These are phyloP conservation scores for Bryoerythrophyllum caledonicum DNA, from an alignment of 225 moss, liverwort and hornwort genomes.

Conservation along the genomic window DNA sequence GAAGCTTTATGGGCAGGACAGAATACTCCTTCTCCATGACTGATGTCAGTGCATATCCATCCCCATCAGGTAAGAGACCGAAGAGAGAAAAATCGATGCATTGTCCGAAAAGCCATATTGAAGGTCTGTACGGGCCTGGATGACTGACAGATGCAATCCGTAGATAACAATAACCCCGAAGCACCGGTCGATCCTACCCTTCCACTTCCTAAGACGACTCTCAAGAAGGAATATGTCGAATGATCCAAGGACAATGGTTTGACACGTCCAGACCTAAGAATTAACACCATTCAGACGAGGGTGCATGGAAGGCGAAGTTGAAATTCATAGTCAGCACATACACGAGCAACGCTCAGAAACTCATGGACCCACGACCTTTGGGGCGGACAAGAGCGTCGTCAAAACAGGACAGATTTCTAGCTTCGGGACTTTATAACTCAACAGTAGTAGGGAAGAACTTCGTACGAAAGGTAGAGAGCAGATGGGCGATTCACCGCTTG, in stretches of 20 bases:
- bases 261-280: neutral
- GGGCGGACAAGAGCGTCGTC: conserved; percentile 3
- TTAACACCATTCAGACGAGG: neutral
- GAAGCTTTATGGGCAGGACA: neutral
- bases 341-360: too few species aligned
- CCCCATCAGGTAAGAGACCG: neutral
- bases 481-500: conserved; percentile 18
- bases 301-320: neutral
- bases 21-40: neutral
- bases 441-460: conserved; percentile 1
- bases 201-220: conserved; percentile 10
- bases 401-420: conserved; percentile 14
- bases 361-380: conserved; percentile 14
- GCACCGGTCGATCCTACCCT: neutral
- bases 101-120: neutral
- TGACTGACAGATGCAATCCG: neutral
- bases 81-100: neutral
- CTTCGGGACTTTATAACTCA: neutral
- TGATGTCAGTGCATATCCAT: neutral
- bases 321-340: neutral
- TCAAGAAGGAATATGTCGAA: too few species aligned
- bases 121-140: neutral
- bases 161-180: neutral
- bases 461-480: conserved; percentile 7
- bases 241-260: too few species aligned